These are phyloP conservation scores for Pleurotus tuoliensis DNA, from an alignment of 768 basidiomycete genomes.

Conservation along the genomic window DNA sequence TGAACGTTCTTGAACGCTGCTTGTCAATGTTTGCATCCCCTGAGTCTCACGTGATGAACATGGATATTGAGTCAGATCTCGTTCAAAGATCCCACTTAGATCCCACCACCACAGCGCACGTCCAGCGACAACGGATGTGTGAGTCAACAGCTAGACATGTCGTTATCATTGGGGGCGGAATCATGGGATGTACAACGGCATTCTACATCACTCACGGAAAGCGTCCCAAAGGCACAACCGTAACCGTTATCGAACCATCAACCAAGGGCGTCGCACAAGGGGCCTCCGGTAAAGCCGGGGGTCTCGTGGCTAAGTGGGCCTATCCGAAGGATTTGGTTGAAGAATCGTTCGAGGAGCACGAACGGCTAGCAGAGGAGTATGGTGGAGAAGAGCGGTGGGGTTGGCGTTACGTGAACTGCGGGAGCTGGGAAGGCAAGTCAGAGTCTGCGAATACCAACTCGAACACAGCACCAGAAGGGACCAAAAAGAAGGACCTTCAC, in stretches of 20 bases:
- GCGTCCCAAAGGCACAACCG: slow-evolving; percentile 45
- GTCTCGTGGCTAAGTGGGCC: slow-evolving; percentile 84
- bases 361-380: slow-evolving; percentile 64
- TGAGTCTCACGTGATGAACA: neutral
- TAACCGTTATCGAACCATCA: slow-evolving; percentile 74
- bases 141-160: slow-evolving; percentile 33
- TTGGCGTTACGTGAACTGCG: slow-evolving; percentile 72
- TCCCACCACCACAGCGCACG: slow-evolving; percentile 2
- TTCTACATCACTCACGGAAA: slow-evolving; percentile 60
- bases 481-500: slow-evolving; percentile 43
- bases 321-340: slow-evolving; percentile 66
- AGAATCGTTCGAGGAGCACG: slow-evolving; percentile 74
- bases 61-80: slow-evolving; percentile 1
- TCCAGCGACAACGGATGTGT: neutral
- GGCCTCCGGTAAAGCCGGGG: slow-evolving; percentile 75
- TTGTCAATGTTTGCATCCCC: neutral
- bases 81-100: slow-evolving; percentile 3
- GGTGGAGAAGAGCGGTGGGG: slow-evolving; percentile 76
- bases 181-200: slow-evolving; percentile 81
- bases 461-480: slow-evolving; percentile 19
- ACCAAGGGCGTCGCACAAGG: slow-evolving; percentile 66
- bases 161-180: slow-evolving; percentile 81
- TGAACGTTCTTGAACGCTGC: too few relatives aligned
- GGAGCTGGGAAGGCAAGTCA: slow-evolving; percentile 68
- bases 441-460: slow-evolving; percentile 23